Evolutionary conservation across 164 flowering plant genomes (phyloP).

Genomic region (Macadamia integrifolia): DNA sequence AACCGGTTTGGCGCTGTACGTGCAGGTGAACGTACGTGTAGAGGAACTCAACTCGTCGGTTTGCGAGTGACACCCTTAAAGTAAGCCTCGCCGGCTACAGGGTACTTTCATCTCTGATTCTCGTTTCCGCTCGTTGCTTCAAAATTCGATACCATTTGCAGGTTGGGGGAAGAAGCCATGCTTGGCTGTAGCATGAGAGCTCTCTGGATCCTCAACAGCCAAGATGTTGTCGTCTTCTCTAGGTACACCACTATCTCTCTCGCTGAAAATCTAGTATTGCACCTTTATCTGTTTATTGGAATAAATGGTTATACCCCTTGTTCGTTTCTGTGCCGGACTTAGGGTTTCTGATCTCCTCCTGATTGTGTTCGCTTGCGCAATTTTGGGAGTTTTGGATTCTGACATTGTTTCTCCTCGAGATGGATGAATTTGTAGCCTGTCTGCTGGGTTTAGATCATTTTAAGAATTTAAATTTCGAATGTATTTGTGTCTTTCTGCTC

Average conservation of each 20-base stretch:
- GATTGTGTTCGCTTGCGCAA: not conserved
- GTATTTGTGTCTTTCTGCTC: not conserved
- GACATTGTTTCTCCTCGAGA: not conserved
- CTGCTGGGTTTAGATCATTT: too few species aligned
- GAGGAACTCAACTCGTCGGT: too few species aligned
- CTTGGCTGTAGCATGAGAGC: slow-evolving; percentile 86
- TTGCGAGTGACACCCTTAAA: too few species aligned
- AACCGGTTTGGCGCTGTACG: too few species aligned
- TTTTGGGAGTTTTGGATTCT: not conserved
- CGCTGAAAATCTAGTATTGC: slow-evolving; percentile 5
- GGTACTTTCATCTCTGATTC: too few species aligned
- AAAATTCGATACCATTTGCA: too few species aligned
- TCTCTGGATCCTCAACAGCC: slow-evolving; percentile 87
- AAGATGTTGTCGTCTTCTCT: slow-evolving; percentile 77
- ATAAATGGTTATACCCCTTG: not conserved
- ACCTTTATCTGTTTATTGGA: not conserved
- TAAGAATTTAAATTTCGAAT: too few species aligned
- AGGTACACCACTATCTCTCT: slow-evolving; percentile 32
- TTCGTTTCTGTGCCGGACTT: slow-evolving; percentile 7
- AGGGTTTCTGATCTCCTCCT: slow-evolving; percentile 5
- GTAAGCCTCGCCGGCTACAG: too few species aligned
- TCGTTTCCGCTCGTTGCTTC: too few species aligned
- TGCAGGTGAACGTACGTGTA: too few species aligned
- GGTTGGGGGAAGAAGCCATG: slow-evolving; percentile 12
- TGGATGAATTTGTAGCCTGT: too few species aligned